Evolutionary conservation across 169 alveolate genomes (phyloP), one percentile per base, ranked within the genome.

Genomic region (Plasmodium vinckei): DNA sequence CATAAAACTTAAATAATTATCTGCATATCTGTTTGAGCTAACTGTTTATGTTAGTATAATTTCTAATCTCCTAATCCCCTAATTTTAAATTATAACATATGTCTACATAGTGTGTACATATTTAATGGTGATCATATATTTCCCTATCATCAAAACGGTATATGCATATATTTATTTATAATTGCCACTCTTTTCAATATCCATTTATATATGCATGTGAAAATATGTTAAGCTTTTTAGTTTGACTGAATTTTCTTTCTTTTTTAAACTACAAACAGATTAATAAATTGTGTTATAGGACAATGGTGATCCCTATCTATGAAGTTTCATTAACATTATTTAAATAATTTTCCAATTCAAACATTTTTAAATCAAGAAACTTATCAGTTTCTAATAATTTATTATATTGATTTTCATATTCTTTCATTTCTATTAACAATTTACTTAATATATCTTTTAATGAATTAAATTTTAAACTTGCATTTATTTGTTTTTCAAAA

Each of bases 391-490:
- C 88, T 25, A 75, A 63, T 49, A 77, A 77, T 51, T 63, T 63
- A 54, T 77, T 47, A 64, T 77, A 77, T 10, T 77, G 77, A 25
- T 63, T 77, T 77, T 77, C 88, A 57, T 77, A 53, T 19, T 77
- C 77, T 57, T 77, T 77, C 88, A 77, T 77, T 77, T 77, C 73
- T 63, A 63, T 64, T 77, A 77, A 77, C 44, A 77, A 23, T 19
- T 77, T 77, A 44, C 77, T 77, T 77, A 77, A 63, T 25, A 77
- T 77, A 77, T 77, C 88, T 54, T 77, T 77, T 51, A 77, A 69
- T 21, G 88, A 77, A 42, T 77, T 77, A 77, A 77, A 77, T 25
- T 77, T 77, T 44, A 77, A 77, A 56, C 88, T 77, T 15, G 73
- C 88, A 63, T 64, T 77, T 44, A 77, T 49, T 23, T 77, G 88